Percentiles rank a stretch among this genome's conserved stretches.
Conservation (phyloP, 208 protist genomes). For the Naegleria gruberi region DNA sequence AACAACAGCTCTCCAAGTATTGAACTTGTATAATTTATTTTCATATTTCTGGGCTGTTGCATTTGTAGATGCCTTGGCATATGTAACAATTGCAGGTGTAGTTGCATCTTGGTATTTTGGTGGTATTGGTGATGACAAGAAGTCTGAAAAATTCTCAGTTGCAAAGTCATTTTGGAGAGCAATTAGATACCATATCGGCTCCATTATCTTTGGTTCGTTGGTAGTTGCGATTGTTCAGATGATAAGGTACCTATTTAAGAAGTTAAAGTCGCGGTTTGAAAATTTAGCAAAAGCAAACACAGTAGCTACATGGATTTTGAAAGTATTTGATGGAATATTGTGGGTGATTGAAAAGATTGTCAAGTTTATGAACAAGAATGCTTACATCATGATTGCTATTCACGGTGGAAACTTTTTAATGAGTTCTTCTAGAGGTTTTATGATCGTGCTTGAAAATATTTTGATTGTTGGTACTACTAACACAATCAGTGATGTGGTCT, state of each 20-base stretch:
- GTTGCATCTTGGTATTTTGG: conserved; percentile 65
- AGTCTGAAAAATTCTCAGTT: conserved; percentile 23
- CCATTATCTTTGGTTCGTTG: conserved; percentile 65
- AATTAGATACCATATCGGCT: conserved; percentile 65
- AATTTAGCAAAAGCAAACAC: conserved; percentile 16
- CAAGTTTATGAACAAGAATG: conserved; percentile 69
- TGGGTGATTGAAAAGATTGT: conserved; percentile 64
- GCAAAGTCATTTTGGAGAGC: conserved; percentile 38
- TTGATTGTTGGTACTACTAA: conserved; percentile 44
- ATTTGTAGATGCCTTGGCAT: conserved; percentile 51
- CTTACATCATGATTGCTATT: conserved; percentile 72
- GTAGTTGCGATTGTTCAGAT: conserved; percentile 66
- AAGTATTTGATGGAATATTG: conserved; percentile 53
- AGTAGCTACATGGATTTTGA: conserved; percentile 40
- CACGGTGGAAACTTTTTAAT: conserved; percentile 60
- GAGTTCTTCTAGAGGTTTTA: conserved; percentile 49
- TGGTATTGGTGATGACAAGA: conserved; percentile 43
- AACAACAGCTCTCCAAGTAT: conserved; percentile 22
- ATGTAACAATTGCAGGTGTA: conserved; percentile 54
- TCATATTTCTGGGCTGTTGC: conserved; percentile 53
- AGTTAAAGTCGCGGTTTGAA: conserved; percentile 39
- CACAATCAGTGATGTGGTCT: conserved; percentile 40
- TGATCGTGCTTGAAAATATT: conserved; percentile 50
- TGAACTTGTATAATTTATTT: conserved; percentile 57
- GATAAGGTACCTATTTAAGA: conserved; percentile 50